Evolutionary conservation across 176 grass and related monocot species (phyloP), one percentile per base, ranked within the genome.

Genomic region (Cenchrus purpureus): DNA sequence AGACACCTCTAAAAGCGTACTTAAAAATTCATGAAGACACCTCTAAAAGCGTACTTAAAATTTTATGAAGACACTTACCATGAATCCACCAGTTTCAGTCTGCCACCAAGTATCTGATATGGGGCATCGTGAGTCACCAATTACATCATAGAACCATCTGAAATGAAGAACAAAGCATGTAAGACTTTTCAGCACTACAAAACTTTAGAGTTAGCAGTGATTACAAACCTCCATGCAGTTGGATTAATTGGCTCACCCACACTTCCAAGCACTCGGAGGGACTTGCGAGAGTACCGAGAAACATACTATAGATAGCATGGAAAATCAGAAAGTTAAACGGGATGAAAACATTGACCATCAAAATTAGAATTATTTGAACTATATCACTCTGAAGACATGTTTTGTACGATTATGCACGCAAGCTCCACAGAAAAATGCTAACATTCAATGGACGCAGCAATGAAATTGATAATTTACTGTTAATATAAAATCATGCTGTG

Each of bases 31-130:
- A 32, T 32, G 31, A 32, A 32, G 31, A 32, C 31, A 2, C 31
- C 31, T 32, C 31, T 32, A 32, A 32, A 32, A 32, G 31, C 31
- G 31, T 32, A 32, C 31, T 32, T 72, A 10, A 11, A 74, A 51
- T 40, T 63, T 34, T 53, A 43, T 65, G 69, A 79, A 70, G 40
- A 70, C 22, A 89, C 67, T 87, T 86, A 99, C 97, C 97, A 99
- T 99, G 86, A 99, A 96, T 65, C 97, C 97, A 74, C 97, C 97
- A 43, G 97, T 96, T 88, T 99, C 97, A 87, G 97, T 99, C 89
- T 99, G 97, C 97, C 97, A 99, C 97, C 93, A 99, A 59, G 97
- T 99, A 58, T 99, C 97, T 79, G 97, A 96, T 95, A 99, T 96
- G 58, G 93, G 93, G 71, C 97, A 94, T 86, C 86, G 82, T 53